These are phyloP conservation scores for Neurospora discreta DNA, from an alignment of 495 filamentous ascomycete genomes.

Conservation along the genomic window DNA sequence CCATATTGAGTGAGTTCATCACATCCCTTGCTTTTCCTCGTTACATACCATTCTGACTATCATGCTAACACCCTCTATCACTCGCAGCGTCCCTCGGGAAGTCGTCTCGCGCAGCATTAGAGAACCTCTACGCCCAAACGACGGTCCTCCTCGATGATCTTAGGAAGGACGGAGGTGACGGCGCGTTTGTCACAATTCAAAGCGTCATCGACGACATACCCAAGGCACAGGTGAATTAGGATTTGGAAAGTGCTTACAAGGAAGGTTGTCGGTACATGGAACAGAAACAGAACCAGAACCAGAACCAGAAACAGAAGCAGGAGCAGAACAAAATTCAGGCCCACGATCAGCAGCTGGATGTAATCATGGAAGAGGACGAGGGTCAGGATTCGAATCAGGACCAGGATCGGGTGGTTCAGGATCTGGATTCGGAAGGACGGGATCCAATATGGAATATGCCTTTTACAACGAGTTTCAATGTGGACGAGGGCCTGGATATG, in stretches of 20 bases:
- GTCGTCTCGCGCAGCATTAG: conserved; percentile 76
- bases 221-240: conserved; percentile 16
- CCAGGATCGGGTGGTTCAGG: background rate
- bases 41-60: background rate
- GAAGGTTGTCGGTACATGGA: background rate
- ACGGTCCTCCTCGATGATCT: conserved; percentile 74
- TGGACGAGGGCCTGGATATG: background rate
- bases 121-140: conserved; percentile 79
- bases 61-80: conserved; percentile 12
- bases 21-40: background rate
- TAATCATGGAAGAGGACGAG: background rate
- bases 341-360: background rate
- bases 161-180: conserved; percentile 70
- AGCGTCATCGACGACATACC: conserved; percentile 44
- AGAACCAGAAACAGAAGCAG: background rate
- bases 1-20: conserved; percentile 65
- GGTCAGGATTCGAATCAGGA: background rate
- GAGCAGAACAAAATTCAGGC: background rate
- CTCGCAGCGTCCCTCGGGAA: conserved; percentile 74
- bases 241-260: background rate
- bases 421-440: background rate
- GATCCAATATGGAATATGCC: background rate
- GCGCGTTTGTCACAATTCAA: conserved; percentile 78
- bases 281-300: background rate
- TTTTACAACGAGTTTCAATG: background rate